Conservation (phyloP, 495 filamentous ascomycete genomes). For the Parmelia sp. region DNA sequence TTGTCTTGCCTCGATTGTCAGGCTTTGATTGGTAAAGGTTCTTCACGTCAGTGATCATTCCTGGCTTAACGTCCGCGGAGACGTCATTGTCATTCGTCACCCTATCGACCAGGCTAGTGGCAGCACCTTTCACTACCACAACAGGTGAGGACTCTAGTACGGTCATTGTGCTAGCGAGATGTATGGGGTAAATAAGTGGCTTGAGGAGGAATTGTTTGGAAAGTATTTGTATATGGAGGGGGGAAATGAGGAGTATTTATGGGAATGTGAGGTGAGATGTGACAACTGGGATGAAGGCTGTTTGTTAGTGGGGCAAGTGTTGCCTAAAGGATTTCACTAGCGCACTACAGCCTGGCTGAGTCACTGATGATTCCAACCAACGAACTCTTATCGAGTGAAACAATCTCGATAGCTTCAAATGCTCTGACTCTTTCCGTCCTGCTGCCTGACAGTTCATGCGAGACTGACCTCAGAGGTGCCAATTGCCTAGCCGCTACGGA, state of each 20-base stretch:
- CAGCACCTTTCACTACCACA: background rate
- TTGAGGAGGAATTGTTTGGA: background rate
- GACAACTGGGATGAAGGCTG: background rate
- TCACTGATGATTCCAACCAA: background rate
- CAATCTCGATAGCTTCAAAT: background rate
- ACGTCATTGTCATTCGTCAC: background rate
- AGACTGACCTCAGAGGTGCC: background rate
- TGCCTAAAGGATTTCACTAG: background rate
- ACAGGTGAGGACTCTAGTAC: background rate
- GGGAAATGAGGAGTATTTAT: background rate
- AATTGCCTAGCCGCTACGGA: background rate
- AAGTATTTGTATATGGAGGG: background rate
- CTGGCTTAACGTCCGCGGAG: conserved; percentile 9
- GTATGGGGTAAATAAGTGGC: background rate
- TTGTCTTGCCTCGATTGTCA: conserved; percentile 24
- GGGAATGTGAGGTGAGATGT: too few species aligned
- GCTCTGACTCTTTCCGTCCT: background rate
- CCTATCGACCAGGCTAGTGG: background rate
- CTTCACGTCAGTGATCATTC: conserved; percentile 25
- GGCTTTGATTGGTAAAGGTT: conserved; percentile 32
- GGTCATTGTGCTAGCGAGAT: background rate
- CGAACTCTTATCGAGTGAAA: background rate
- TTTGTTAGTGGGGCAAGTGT: background rate
- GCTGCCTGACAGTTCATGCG: background rate
- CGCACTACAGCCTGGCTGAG: conserved; percentile 1